phyloP scores from a whole-genome alignment of 2,329 filamentous ascomycete genomes.

The Phoma sp. region DNA sequence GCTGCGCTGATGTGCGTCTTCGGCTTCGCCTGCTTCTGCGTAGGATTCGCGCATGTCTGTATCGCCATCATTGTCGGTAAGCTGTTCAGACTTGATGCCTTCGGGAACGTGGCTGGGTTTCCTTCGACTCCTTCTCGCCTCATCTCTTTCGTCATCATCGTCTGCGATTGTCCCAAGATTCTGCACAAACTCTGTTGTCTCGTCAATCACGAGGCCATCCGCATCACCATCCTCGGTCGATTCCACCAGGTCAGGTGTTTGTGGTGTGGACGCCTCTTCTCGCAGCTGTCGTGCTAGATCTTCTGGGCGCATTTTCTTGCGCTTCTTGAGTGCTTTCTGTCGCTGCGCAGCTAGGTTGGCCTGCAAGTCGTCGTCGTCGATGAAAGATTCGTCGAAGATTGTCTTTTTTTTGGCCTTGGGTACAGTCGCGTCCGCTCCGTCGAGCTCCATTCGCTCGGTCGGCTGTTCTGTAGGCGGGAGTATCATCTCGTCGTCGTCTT shows the following conservation, averaged over 20 bases:
- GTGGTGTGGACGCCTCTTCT: constrained; percentile 63
- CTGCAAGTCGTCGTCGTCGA: constrained; percentile 93
- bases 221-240: constrained; percentile 64
- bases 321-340: constrained; percentile 84
- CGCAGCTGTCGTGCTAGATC: constrained; percentile 83
- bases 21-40: constrained; percentile 58
- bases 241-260: constrained; percentile 58
- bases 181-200: constrained; percentile 93
- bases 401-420: constrained; percentile 65
- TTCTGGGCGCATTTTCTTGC: constrained; percentile 84
- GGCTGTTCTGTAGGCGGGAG: constrained; percentile 45
- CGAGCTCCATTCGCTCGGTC: constrained; percentile 72
- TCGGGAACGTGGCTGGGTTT: constrained; percentile 40
- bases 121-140: constrained; percentile 58
- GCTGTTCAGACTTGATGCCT: constrained; percentile 30
- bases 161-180: constrained; percentile 66
- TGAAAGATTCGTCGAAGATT: constrained; percentile 71
- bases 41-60: constrained; percentile 61
- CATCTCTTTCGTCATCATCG: constrained; percentile 32
- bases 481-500: constrained; percentile 66
- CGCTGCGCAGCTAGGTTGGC: constrained; percentile 83
- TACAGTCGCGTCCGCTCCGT: constrained; percentile 51
- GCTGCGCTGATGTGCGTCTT: constrained; percentile 48
- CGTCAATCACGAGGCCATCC: constrained; percentile 88
- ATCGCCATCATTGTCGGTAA: constrained; percentile 59